A percentile compares a stretch with the other conserved stretches of the same genome.
These are phyloP conservation scores for Trichoderma brevicompactum DNA, from an alignment of 2,329 filamentous ascomycete species.

Conservation along the genomic window DNA sequence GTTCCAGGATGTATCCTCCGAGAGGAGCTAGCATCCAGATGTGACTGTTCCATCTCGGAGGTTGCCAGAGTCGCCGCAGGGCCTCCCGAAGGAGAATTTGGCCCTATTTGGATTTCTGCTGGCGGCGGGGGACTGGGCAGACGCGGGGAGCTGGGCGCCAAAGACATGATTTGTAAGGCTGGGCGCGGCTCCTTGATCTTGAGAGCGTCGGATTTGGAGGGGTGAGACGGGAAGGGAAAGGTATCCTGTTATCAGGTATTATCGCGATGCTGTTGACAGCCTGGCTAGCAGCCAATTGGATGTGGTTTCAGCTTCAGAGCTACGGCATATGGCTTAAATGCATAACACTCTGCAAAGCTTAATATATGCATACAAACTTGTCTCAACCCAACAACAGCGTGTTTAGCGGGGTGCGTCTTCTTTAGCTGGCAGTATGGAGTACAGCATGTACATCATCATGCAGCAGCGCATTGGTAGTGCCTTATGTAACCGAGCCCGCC, in stretches of 20 bases:
- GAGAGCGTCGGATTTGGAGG: neutral
- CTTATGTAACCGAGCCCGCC: slow-evolving; percentile 18
- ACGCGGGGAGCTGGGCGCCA: slow-evolving; percentile 80
- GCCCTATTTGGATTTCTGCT: slow-evolving; percentile 89
- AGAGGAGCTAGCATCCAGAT: slow-evolving; percentile 73
- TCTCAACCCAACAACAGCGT: slow-evolving; percentile 8
- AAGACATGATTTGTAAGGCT: slow-evolving; percentile 51
- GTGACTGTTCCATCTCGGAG: slow-evolving; percentile 65
- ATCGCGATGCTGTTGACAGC: slow-evolving; percentile 27
- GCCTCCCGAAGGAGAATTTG: slow-evolving; percentile 72
- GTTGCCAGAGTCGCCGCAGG: slow-evolving; percentile 57
- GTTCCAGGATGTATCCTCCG: slow-evolving; percentile 91
- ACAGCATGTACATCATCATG: slow-evolving; percentile 25
- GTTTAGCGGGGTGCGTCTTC: slow-evolving; percentile 29
- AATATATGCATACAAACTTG: slow-evolving; percentile 33
- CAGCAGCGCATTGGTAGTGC: slow-evolving; percentile 5
- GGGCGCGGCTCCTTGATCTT: neutral
- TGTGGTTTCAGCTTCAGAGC: slow-evolving; percentile 6
- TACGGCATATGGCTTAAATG: slow-evolving; percentile 28
- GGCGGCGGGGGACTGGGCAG: slow-evolving; percentile 93
- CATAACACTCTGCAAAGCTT: slow-evolving; percentile 31
- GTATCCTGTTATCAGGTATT: neutral
- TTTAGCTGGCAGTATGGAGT: neutral
- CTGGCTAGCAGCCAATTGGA: slow-evolving; percentile 23
- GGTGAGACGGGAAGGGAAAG: neutral